A percentile compares a stretch with the other conserved stretches of the same genome.
phyloP scores from a whole-genome alignment of 2,329 filamentous ascomycete species.

The Colletotrichum sidae region DNA sequence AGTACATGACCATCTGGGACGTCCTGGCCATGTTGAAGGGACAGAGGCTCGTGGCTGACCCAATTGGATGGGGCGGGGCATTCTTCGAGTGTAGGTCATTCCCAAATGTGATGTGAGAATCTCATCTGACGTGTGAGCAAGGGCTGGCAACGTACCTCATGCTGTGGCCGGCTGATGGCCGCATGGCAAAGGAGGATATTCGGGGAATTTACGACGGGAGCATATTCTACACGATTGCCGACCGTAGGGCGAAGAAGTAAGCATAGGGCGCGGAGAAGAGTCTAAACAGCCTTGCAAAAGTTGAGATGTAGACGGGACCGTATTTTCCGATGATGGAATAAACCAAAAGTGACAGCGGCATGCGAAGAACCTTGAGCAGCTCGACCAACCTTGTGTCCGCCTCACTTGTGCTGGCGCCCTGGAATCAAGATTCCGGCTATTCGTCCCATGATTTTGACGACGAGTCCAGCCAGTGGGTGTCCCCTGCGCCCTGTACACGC shows the following conservation, averaged over 20 bases:
- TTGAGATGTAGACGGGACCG: no score
- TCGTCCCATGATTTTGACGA: constrained; percentile 12
- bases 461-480: not conserved
- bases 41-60: constrained; percentile 55
- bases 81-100: constrained; percentile 41
- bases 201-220: constrained; percentile 42
- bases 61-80: constrained; percentile 48
- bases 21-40: constrained; percentile 51
- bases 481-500: not conserved
- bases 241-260: not conserved
- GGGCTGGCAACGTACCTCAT: constrained; percentile 58
- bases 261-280: no score
- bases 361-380: no score
- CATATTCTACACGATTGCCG: constrained; percentile 29
- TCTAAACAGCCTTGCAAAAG: no score
- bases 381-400: no score
- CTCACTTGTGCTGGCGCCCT: not conserved
- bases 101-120: not conserved
- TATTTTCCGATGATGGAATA: no score
- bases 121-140: constrained; percentile 3
- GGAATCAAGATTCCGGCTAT: not conserved
- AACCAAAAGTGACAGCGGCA: no score
- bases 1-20: constrained; percentile 52
- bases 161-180: constrained; percentile 64
- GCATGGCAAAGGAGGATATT: constrained; percentile 66